Evolutionary conservation across 2,329 filamentous ascomycete species (phyloP), one percentile per base, ranked within the genome.

Genomic region (Talaromyces sp.): DNA sequence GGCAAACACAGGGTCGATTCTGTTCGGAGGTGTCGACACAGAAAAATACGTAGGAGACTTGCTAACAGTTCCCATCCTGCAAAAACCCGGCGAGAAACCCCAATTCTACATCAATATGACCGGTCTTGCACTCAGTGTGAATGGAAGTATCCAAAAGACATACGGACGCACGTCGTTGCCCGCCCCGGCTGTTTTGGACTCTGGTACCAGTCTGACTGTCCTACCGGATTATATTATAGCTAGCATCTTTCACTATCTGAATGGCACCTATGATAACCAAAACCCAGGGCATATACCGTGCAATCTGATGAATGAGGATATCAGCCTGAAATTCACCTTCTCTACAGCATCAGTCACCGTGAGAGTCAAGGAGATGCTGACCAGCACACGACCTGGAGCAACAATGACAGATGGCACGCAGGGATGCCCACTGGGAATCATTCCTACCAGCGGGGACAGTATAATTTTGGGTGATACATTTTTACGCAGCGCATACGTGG

Each of bases 21-120:
- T 92, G 1, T 92, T 92, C 65, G 89, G 89, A 32, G 89, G 89
- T 32, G 82, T 92, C 60, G 88, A 92, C 73, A 83, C 80, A 3
- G 83, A 76, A 29, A 85, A 87, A 64, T 92, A 84, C 70, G 69
- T 75, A 3, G 88, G 88, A 19, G 70, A 79, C 3, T 79, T 93
- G 35, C 73, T 84, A 61, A 89, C 87, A 0, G 73, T 93, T 1
- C 89, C 90, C 2, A 78, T 92, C 57, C 12, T 52, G 11, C 24
- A 26, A 29, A 27, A 29, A 29, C 48, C 24, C 17, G 48, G 26
- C 7, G 26, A 52, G 27, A 27, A 52, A 2, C 27, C 48, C 12
- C 48, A 52, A 17, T 52, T 52, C 48, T 29, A 17, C 7, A 29
- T 52, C n/a, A 52, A 52, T 29, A 27, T 52, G 48, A 52, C 7